Percentiles rank a stretch among this genome's conserved stretches.
Evolutionary conservation across 164 flowering plant species (phyloP).

Genomic region (Platanus orientalis): DNA sequence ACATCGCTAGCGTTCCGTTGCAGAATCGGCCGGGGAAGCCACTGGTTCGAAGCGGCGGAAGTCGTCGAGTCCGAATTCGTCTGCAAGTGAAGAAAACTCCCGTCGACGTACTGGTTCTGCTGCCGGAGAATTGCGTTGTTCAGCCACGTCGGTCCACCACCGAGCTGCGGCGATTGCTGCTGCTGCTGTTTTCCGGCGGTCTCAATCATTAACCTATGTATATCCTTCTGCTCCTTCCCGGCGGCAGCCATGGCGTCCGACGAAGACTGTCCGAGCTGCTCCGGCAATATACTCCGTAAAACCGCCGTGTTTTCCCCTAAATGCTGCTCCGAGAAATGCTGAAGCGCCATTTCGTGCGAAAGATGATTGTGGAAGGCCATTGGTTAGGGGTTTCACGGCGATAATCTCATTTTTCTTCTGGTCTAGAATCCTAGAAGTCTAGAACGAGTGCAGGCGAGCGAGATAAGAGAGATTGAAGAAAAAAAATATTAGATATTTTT

Average conservation of each 20-base stretch:
- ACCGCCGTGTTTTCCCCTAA: constrained; percentile 18
- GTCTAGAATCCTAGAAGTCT: neutral
- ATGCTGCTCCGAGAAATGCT: constrained; percentile 36
- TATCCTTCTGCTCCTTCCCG: constrained; percentile 15
- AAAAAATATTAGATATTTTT: neutral
- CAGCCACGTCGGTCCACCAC: constrained; percentile 50
- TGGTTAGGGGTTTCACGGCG: constrained; percentile 6
- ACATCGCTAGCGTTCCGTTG: constrained; percentile 18
- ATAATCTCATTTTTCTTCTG: constrained; percentile 2
- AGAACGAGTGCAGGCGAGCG: neutral
- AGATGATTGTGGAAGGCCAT: constrained; percentile 39
- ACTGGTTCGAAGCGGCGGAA: constrained; percentile 18
- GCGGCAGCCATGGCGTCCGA: constrained; percentile 12
- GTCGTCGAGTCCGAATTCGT: constrained; percentile 29
- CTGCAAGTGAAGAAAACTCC: constrained; percentile 44
- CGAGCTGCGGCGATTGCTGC: constrained; percentile 11
- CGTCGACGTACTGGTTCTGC: constrained; percentile 32
- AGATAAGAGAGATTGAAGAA: neutral
- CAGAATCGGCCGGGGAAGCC: constrained; percentile 12
- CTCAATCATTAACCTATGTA: constrained; percentile 12
- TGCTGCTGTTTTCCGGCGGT: constrained; percentile 7
- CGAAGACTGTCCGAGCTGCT: constrained; percentile 19
- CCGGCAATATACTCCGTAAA: constrained; percentile 19
- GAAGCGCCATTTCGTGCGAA: constrained; percentile 42
- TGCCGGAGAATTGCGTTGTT: constrained; percentile 46